phyloP scores from a whole-genome alignment of 305 asterid genomes.

The Salvia sclarea region DNA sequence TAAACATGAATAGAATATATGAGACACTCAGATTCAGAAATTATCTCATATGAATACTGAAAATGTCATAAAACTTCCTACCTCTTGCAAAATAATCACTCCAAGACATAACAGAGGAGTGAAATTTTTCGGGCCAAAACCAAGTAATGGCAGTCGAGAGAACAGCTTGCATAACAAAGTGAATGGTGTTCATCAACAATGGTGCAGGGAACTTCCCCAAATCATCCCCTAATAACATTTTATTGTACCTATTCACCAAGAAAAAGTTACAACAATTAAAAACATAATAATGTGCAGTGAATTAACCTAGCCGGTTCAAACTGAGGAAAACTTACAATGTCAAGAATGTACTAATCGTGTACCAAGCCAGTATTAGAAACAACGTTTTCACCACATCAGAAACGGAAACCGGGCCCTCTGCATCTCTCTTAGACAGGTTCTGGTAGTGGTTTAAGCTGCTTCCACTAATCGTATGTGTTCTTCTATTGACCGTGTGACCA shows the following conservation, averaged over 20 bases:
- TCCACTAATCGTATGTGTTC: constrained; percentile 27
- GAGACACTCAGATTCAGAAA: neutral
- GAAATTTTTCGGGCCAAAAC: constrained; percentile 79
- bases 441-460: constrained; percentile 31
- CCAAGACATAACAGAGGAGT: constrained; percentile 81
- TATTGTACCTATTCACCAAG: constrained; percentile 72
- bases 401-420: constrained; percentile 43
- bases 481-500: constrained; percentile 32
- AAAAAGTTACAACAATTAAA: neutral
- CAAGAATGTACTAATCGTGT: constrained; percentile 85
- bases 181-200: constrained; percentile 91
- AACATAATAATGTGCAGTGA: constrained; percentile 20
- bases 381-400: constrained; percentile 75
- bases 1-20: constrained; percentile 9
- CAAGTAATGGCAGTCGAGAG: constrained; percentile 78
- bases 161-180: constrained; percentile 91
- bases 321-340: constrained; percentile 67
- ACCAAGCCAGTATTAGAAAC: constrained; percentile 81
- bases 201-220: constrained; percentile 98
- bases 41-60: neutral
- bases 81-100: constrained; percentile 88
- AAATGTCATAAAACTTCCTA: constrained; percentile 29
- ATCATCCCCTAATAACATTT: constrained; percentile 86
- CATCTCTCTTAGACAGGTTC: constrained; percentile 31
- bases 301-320: neutral